Evolutionary conservation across 129 eudicot genomes (phyloP), one percentile per base, ranked within the genome.

Genomic region (Flaveria sonorensis): DNA sequence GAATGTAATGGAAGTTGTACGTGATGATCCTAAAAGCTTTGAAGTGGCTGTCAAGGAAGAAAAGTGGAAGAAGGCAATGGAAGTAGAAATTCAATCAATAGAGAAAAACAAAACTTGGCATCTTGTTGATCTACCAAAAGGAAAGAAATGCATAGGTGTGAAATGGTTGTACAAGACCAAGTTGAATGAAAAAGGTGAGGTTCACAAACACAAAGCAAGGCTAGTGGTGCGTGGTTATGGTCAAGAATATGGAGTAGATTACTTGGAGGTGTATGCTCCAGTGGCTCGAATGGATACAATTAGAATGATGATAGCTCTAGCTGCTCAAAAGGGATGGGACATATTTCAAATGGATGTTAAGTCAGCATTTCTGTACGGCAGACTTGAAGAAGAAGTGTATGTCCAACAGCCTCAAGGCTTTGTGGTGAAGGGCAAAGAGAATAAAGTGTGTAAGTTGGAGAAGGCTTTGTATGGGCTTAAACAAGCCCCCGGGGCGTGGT

Each of bases 271-370:
- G n/a, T n/a, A n/a, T n/a, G n/a, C n/a, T n/a, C n/a, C n/a, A n/a
- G 10, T 63, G 1, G 69, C 69, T 3, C 30, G 45, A 12, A 63
- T 63, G 69, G 46, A 63, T 63, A 63, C 69, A 5, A 63, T 63
- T 3, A 45, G 20, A 2, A 23, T 63, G 4, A 14, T 63, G 43
- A 1, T 63, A 2, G 47, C 21, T 11, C 4, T 63, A 30, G 69
- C 47, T 11, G 47, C 69, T 26, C 69, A 63, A 50, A 3, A 19
- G 15, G 56, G 19, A 12, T 50, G 56, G 56, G n/a, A 0, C 2
- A 16, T 50, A 13, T 24, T 12, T 3, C 68, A 30, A 24, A 63
- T 30, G 18, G 40, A 63, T 3, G 19, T 63, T 3, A 30, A 24
- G 8, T 63, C 68, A 3, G 46, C 45, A 0, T 63, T 63, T 15